A percentile compares a stretch with the other conserved stretches of the same genome.
Conservation (phyloP, 1,284 basidiomycete genomes). For the Fomitopsis palustris region DNA sequence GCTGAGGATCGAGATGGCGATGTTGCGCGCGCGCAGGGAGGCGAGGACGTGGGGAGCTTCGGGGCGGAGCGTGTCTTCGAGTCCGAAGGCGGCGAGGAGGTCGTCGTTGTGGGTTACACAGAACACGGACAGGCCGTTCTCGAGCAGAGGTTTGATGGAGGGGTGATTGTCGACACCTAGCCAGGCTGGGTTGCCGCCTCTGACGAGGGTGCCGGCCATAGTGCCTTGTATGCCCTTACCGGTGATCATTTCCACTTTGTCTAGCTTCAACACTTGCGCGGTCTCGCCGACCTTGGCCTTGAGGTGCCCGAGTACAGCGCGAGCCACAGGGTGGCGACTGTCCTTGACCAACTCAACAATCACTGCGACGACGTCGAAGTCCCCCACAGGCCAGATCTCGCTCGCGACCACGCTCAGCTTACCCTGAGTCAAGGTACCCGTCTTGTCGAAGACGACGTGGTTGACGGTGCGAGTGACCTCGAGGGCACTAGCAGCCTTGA, state of each 20-base stretch:
- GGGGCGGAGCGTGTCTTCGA: constrained; percentile 46
- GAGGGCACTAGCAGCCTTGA: constrained; percentile 32
- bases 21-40: constrained; percentile 33
- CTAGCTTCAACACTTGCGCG: constrained; percentile 5
- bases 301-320: constrained; percentile 26
- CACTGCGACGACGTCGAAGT: constrained; percentile 16
- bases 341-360: constrained; percentile 23
- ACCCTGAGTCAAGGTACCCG: constrained; percentile 40
- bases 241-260: constrained; percentile 28
- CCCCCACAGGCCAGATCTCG: constrained; percentile 18
- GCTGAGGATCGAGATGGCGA: constrained; percentile 46
- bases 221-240: constrained; percentile 36
- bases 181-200: constrained; percentile 36
- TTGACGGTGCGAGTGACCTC: constrained; percentile 29
- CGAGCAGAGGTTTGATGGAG: constrained; percentile 17
- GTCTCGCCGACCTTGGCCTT: not conserved
- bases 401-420: constrained; percentile 28
- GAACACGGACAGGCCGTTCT: constrained; percentile 33
- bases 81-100: constrained; percentile 40
- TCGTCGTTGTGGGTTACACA: constrained; percentile 29
- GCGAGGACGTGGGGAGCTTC: constrained; percentile 39
- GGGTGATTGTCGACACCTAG: constrained; percentile 24
- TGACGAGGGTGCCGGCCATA: constrained; percentile 23
- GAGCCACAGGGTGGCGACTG: constrained; percentile 33
- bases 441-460: constrained; percentile 45